A percentile compares a stretch with the other conserved stretches of the same genome.
phyloP scores from a whole-genome alignment of 129 eudicot species.

The Kitagawia praeruptora region DNA sequence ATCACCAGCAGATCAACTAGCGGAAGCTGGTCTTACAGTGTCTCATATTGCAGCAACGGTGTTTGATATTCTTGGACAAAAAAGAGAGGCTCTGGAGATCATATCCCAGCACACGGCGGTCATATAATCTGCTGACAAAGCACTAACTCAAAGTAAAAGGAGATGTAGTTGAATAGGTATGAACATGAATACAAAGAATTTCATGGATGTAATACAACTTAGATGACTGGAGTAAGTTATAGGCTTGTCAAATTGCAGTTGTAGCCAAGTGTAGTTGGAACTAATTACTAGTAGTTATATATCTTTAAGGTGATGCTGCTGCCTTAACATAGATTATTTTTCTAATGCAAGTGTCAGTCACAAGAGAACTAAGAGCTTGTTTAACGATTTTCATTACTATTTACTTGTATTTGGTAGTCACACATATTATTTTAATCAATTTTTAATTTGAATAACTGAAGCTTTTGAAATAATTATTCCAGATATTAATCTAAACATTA shows the following conservation, averaged over 20 bases:
- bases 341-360: too few species aligned
- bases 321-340: too few species aligned
- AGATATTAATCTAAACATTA: too few species aligned
- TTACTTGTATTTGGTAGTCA: too few species aligned
- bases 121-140: not conserved
- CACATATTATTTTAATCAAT: too few species aligned
- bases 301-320: too few species aligned
- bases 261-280: not conserved
- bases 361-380: too few species aligned
- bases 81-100: conserved; percentile 82
- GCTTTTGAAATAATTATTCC: too few species aligned
- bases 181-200: not conserved
- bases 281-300: too few species aligned
- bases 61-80: conserved; percentile 66
- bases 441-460: too few species aligned
- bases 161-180: not conserved
- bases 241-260: not conserved
- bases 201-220: not conserved
- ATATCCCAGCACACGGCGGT: conserved; percentile 29
- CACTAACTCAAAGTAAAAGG: not conserved
- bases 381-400: too few species aligned
- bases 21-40: conserved; percentile 74
- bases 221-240: not conserved
- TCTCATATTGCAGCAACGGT: conserved; percentile 90
- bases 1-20: conserved; percentile 68